Conservation (phyloP, 2,329 filamentous ascomycete species). For the Colletotrichum brevisporum region DNA sequence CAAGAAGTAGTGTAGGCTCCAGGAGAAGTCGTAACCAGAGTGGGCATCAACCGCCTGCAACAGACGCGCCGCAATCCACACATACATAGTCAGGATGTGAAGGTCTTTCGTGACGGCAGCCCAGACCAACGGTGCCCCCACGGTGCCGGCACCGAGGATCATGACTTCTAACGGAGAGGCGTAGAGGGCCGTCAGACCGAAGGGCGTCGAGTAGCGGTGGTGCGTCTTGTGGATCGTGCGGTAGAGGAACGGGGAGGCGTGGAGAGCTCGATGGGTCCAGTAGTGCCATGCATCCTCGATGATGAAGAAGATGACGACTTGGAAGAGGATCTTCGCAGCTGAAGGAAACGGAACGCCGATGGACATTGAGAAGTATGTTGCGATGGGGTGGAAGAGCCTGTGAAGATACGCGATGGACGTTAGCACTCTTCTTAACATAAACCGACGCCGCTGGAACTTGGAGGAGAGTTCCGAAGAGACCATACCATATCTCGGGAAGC, state of each 20-base stretch:
- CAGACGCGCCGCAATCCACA: conserved; percentile 91
- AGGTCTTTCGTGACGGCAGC: conserved; percentile 86
- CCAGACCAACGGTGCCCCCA: conserved; percentile 86
- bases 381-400: conserved; percentile 96
- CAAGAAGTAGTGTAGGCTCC: conserved; percentile 93
- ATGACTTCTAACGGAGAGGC: conserved; percentile 97
- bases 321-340: conserved; percentile 86
- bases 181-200: conserved; percentile 96
- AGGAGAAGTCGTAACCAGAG: conserved; percentile 98
- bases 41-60: conserved; percentile 99
- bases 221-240: conserved; percentile 98
- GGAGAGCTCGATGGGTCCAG: conserved; percentile 92
- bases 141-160: conserved; percentile 89
- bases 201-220: conserved; percentile 97
- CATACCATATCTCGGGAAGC: conserved; percentile 88
- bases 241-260: conserved; percentile 95
- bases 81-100: conserved; percentile 97
- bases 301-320: conserved; percentile 94
- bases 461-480: not conserved
- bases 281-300: conserved; percentile 99
- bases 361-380: conserved; percentile 89
- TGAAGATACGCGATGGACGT: not conserved
- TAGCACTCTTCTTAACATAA: not conserved
- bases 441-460: not conserved
- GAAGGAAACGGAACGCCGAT: conserved; percentile 92